phyloP scores from a whole-genome alignment of 768 basidiomycete species.

The Galerina marginata region DNA sequence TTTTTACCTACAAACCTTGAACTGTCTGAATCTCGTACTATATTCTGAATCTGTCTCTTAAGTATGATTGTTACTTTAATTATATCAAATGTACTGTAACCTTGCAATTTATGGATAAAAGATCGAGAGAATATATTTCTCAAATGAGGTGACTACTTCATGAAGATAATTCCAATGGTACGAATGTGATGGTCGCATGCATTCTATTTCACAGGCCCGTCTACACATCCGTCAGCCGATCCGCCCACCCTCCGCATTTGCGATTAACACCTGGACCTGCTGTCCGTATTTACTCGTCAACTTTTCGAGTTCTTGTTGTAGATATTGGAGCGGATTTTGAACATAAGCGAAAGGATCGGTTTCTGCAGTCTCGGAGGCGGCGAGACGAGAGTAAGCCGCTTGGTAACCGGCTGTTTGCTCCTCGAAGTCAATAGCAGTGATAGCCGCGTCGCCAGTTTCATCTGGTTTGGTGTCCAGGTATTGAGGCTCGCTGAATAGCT shows the following conservation, averaged over 20 bases:
- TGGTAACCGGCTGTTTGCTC: constrained; percentile 93
- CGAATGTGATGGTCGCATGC: no score
- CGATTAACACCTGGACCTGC: constrained; percentile 42
- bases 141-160: no score
- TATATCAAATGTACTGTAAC: no score
- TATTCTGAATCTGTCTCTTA: no score
- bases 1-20: no score
- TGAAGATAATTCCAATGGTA: no score
- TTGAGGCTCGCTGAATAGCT: constrained; percentile 81
- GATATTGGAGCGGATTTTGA: constrained; percentile 56
- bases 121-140: no score
- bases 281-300: constrained; percentile 42
- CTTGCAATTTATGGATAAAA: no score
- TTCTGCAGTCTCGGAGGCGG: constrained; percentile 69
- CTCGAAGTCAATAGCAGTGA: constrained; percentile 87
- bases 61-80: no score
- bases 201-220: neutral
- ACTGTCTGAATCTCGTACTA: no score
- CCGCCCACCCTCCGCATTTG: constrained; percentile 30
- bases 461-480: constrained; percentile 53
- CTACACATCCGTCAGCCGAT: constrained; percentile 16
- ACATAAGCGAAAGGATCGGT: constrained; percentile 69
- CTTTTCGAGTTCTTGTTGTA: constrained; percentile 51
- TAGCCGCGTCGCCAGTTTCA: constrained; percentile 58
- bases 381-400: constrained; percentile 90